A percentile compares a stretch with the other conserved stretches of the same genome.
Conservation (phyloP, 192 early-diverging fungal species). For the Rhizophagus clarus region DNA sequence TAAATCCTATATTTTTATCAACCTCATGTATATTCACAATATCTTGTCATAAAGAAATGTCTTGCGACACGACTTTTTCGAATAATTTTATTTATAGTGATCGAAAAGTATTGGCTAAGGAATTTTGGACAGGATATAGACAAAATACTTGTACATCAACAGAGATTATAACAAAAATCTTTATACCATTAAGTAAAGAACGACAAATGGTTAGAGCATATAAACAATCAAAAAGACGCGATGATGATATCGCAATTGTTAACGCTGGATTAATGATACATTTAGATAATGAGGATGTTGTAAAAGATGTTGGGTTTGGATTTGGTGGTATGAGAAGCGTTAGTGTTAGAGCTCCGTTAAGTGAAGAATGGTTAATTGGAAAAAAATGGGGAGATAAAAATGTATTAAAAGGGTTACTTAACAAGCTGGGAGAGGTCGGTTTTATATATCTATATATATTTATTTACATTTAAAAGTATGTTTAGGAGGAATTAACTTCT, state of each 20-base stretch:
- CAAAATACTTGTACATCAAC: conserved; percentile 62
- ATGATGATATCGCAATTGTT: conserved; percentile 89
- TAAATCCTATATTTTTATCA: conserved; percentile 85
- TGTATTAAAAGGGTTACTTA: conserved; percentile 49
- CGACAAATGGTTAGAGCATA: conserved; percentile 71
- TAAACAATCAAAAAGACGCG: conserved; percentile 87
- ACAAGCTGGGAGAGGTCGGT: conserved; percentile 40
- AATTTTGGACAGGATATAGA: conserved; percentile 86
- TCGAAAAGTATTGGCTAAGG: conserved; percentile 59
- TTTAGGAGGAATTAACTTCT: neutral
- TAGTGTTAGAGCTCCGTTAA: conserved; percentile 57
- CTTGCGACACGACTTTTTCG: conserved; percentile 27
- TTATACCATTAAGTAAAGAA: conserved; percentile 61
- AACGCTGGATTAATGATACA: conserved; percentile 69
- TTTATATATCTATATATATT: no score
- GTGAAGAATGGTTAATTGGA: conserved; percentile 50
- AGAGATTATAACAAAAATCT: conserved; percentile 70
- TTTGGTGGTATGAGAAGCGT: conserved; percentile 82
- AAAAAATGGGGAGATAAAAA: conserved; percentile 56
- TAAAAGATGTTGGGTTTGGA: conserved; percentile 64
- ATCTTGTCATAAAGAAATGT: conserved; percentile 9
- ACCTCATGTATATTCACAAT: conserved; percentile 58
- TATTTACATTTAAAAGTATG: neutral
- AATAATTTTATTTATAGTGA: neutral
- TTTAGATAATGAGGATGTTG: conserved; percentile 49